Base-by-base conservation (phyloP, 306 rosid species). In the Sesbania bispinosa region DNA sequence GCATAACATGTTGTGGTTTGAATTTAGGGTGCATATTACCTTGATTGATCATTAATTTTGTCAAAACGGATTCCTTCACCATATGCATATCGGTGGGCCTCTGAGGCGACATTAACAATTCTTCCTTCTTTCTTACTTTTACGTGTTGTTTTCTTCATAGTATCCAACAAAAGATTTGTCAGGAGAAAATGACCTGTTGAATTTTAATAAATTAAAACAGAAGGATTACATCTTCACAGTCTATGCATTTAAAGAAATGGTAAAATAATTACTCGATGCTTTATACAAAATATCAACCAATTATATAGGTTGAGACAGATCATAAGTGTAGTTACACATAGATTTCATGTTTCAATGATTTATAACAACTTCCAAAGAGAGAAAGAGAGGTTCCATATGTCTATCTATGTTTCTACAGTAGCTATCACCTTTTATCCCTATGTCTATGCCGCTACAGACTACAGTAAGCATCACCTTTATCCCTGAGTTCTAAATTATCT, bases 171-270 rank as follows among this genome's bases (percentile, higher is more conserved):
- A 73, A 94, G 95, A 74, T 87, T 71, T 64, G 97, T 87, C 79
- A 94, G 67, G 36, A 90, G 95, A 92, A 94, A 91, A 82, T 87
- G 96, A 47, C 97, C 98, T 94, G 91, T 46, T 75, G 4, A 64
- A 53, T 41, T 13, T 26, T 14, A 29, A 35, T 10, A 67, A 41
- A 38, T 18, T 2, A 30, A 43, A 72, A 23, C 5, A 29, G 33
- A 23, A 43, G n/a, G 5, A 38, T 69, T 41, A 23, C 2, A 26
- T 35, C 14, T 41, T 33, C 42, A 55, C 27, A 43, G 47, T 30
- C 38, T 10, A 47, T 26, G 16, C 36, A 50, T 16, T 42, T 13
- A 64, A 52, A 41, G 6, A 68, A 52, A 62, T 3, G 38, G 2
- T 10, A 10, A 7, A 47, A 39, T 10, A 65, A 23, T 46, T 9